These are phyloP conservation scores for Rhodomyrtus tomentosa DNA, from an alignment of 345 rosid genomes.

Conservation along the genomic window DNA sequence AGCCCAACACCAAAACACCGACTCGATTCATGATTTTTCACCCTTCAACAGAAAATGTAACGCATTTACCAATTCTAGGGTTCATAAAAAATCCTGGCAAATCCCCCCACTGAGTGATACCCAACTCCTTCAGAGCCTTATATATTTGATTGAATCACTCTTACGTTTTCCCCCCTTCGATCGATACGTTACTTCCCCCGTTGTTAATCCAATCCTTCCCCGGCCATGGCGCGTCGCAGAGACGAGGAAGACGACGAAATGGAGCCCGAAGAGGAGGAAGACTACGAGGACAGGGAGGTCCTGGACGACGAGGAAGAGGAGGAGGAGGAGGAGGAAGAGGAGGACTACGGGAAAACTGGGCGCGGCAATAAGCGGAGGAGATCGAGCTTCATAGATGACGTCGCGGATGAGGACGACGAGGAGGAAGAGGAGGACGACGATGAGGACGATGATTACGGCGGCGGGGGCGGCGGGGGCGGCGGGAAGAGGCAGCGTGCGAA, in stretches of 20 bases:
- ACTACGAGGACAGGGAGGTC: constrained; percentile 11
- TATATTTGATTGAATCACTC: not conserved
- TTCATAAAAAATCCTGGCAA: not conserved
- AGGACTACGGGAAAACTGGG: constrained; percentile 19
- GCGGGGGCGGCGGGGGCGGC: constrained; percentile 21
- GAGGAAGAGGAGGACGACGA: constrained; percentile 64
- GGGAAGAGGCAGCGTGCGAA: constrained; percentile 19
- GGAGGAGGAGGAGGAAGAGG: constrained; percentile 51
- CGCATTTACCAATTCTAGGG: not conserved
- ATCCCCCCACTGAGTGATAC: not conserved
- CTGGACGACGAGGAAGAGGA: constrained; percentile 35
- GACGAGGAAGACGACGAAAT: constrained; percentile 1
- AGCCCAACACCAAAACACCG: not conserved
- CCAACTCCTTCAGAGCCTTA: not conserved
- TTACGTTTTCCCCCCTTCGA: not conserved
- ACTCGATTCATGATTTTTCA: not conserved
- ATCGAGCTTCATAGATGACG: constrained; percentile 72
- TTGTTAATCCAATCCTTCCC: not conserved
- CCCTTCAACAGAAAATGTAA: not conserved
- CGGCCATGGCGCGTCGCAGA: not conserved
- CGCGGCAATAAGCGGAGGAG: constrained; percentile 52
- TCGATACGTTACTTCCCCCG: not conserved
- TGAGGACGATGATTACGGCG: constrained; percentile 42
- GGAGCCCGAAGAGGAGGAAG: constrained; percentile 5
- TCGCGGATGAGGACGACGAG: constrained; percentile 81